These are phyloP conservation scores for Elaeis oleifera DNA, from an alignment of 202 grass and related monocot genomes.

Conservation along the genomic window DNA sequence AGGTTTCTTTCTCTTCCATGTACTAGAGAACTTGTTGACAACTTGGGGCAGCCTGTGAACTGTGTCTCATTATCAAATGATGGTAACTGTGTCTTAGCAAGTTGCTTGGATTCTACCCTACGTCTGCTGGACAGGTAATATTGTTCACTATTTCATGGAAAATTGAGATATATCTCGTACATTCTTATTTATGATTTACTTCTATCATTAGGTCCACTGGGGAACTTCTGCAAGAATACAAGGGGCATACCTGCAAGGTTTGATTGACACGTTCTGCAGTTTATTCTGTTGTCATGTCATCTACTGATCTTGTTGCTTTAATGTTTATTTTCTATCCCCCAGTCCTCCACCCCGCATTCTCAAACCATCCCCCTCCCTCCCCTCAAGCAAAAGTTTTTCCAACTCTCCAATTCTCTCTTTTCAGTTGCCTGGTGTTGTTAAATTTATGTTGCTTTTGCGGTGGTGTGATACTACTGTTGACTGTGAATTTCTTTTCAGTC, in stretches of 20 bases:
- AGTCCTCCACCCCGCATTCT: too few relatives aligned
- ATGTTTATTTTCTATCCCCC: neutral
- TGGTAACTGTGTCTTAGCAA: conserved; percentile 71
- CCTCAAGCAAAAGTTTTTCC: too few relatives aligned
- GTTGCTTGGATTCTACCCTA: conserved; percentile 91
- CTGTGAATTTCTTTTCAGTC: conserved; percentile 33
- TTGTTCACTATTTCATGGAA: conserved; percentile 2
- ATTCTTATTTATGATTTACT: neutral
- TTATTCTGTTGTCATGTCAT: conserved; percentile 4
- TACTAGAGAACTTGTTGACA: conserved; percentile 75
- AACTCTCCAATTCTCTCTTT: too few relatives aligned
- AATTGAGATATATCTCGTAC: neutral
- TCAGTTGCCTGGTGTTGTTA: too few relatives aligned
- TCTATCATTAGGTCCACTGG: conserved; percentile 54
- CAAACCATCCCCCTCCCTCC: too few relatives aligned
- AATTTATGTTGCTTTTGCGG: too few relatives aligned
- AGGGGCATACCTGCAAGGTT: conserved; percentile 87
- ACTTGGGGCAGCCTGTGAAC: conserved; percentile 78
- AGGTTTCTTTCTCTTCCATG: conserved; percentile 9
- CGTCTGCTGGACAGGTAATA: conserved; percentile 86
- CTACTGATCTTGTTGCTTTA: neutral
- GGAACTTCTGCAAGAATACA: conserved; percentile 89
- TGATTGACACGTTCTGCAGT: conserved; percentile 3
- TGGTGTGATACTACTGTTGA: neutral
- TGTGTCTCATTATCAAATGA: conserved; percentile 97